Evolutionary conservation across 2,329 filamentous ascomycete species (phyloP), one percentile per base, ranked within the genome.

Genomic region (Pseudopithomyces maydicus): DNA sequence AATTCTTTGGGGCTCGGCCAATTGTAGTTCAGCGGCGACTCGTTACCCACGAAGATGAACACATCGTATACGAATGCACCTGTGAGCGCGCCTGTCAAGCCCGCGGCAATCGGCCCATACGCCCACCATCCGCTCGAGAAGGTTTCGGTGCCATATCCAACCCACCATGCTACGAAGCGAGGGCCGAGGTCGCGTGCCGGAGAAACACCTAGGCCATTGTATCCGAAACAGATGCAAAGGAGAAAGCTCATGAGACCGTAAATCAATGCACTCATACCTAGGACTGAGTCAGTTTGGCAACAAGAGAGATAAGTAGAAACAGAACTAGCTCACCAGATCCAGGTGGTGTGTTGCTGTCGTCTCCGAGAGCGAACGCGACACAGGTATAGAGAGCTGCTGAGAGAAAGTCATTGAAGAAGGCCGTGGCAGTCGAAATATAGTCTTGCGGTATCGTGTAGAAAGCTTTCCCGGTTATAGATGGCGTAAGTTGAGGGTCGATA

Each of bases 331-430:
- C 77, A 56, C 76, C 75, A 10, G 77, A 77, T 1, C 78, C 78
- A 1, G 78, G 79, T 2, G 79, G 78, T 0, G 76, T 73, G 53
- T 81, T 81, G 11, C 70, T 69, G 41, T 80, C 77, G 48, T 80
- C 79, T 15, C 78, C 85, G 41, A 91, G 76, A 0, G 88, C 87
- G 65, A 89, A 91, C 51, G 91, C 88, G 60, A 86, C 80, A 66
- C 90, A 89, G 80, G 89, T 87, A 20, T 90, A 78, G 15, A 91
- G 81, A 0, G 85, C 78, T 56, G 83, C 87, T 32, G 88, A 85
- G 48, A 91, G 77, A 58, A 90, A 88, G 63, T 91, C 88, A 42
- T 85, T 88, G 68, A 90, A 89, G 74, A 90, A 89, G 72, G 88
- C 86, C n/a, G 83, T 83, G 0, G 85, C 84, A 42, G 82, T 84